Percentiles rank a stretch among this genome's conserved stretches.
Conservation (phyloP, 768 basidiomycete genomes). For the Dioszegia aurantiaca region DNA sequence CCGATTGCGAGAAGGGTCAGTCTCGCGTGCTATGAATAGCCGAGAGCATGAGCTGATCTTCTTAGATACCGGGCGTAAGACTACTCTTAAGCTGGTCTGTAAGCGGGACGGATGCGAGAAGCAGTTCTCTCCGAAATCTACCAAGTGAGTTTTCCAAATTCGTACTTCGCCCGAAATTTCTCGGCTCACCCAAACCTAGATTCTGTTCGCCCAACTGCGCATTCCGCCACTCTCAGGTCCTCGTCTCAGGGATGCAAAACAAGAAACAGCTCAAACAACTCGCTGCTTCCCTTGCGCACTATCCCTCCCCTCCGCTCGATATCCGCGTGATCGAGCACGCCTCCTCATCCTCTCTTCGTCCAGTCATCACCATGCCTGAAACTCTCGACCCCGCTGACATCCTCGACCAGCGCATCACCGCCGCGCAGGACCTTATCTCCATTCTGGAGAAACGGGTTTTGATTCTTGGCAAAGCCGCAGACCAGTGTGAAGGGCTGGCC, state of each 20-base stretch:
- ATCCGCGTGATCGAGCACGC: constrained; percentile 19
- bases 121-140: constrained; percentile 18
- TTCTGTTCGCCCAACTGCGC: constrained; percentile 40
- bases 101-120: constrained; percentile 31
- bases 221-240: constrained; percentile 23
- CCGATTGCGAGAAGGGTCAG: constrained; percentile 43
- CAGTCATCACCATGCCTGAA: not conserved
- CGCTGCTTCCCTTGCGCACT: constrained; percentile 23
- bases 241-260: constrained; percentile 27
- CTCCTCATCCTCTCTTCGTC: not conserved
- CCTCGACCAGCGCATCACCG: constrained; percentile 18
- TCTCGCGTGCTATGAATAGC: not conserved
- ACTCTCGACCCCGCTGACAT: constrained; percentile 4
- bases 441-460: constrained; percentile 21
- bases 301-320: constrained; percentile 26
- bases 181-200: constrained; percentile 13
- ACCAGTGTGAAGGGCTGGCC: constrained; percentile 16
- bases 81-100: constrained; percentile 29
- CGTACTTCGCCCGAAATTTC: too few relatives aligned
- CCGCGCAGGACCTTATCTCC: constrained; percentile 13
- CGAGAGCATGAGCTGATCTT: not conserved
- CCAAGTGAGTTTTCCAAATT: constrained; percentile 29
- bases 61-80: constrained; percentile 28
- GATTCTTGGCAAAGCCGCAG: constrained; percentile 22
- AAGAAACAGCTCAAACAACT: constrained; percentile 32